Base-by-base conservation (phyloP, 1,284 basidiomycete genomes). In the Austropuccinia psidii region DNA sequence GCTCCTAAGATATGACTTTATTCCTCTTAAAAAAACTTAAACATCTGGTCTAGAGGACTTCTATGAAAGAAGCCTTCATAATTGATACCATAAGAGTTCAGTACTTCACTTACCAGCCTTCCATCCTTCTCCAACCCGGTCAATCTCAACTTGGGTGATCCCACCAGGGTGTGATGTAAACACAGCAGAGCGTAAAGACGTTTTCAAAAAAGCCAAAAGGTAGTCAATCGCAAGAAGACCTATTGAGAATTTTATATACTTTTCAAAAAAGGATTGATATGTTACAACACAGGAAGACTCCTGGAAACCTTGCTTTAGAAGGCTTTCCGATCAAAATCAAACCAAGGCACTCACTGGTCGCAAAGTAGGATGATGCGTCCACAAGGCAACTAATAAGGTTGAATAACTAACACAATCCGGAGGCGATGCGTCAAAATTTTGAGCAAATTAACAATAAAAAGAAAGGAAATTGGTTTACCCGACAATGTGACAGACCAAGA, bases 121-220 rank as follows among this genome's bases (percentile, higher is more conserved):
- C 66, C 66, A 68, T 19, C 66, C 66, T 27, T 68, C 52, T 43
- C 54, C 66, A 27, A 68, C 11, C 11, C 50, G 66, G 15, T 58
- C 37, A 39, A 68, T 50, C 50, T 68, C 66, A 15, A 68, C 39
- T 31, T 57, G 55, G 24, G 66, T 68, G 19, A 68, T 17, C 21
- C 50, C 37, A 45, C 50, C 66, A 55, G 66, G 66, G 24, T 57
- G 35, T n/a, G 52, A 29, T 31, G 49, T 67, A 45, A 61, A 61
- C n/a, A 61, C 58, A 21, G 58, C 58, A 39, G 35, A 41, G 17
- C 58, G 27, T 4, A 61, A n/a, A 4, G 35, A 45, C 9, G 58
- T 61, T 41, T 61, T 61, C 33, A 45, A 61, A 27, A 39, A 61
- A 15, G 19, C 3, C 31, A 57, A 7, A 3, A 27, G 37, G n/a